These are phyloP conservation scores for Alternaria brassicicola DNA, from an alignment of 2,329 filamentous ascomycete genomes.

Conservation along the genomic window DNA sequence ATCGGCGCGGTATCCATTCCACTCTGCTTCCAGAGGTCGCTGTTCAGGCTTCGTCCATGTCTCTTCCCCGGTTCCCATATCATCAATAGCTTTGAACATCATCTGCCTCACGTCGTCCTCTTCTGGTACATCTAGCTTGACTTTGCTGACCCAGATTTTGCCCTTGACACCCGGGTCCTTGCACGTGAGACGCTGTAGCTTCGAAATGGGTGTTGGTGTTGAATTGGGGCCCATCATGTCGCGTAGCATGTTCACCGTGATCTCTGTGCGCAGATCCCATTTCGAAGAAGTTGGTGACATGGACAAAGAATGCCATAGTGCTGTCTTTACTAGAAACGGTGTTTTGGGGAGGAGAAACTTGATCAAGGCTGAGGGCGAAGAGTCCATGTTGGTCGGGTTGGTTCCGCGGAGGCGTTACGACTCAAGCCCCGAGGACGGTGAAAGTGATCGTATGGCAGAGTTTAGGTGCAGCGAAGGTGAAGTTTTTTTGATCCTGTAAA, in stretches of 20 bases:
- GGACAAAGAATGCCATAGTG: slow-evolving; percentile 68
- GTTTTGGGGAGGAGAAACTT: slow-evolving; percentile 51
- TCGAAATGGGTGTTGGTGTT: slow-evolving; percentile 34
- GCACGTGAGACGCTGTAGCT: slow-evolving; percentile 64
- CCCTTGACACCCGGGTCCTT: slow-evolving; percentile 75
- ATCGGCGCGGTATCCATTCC: slow-evolving; percentile 71
- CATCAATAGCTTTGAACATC: slow-evolving; percentile 64
- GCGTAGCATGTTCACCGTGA: slow-evolving; percentile 75
- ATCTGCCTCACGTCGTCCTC: slow-evolving; percentile 60
- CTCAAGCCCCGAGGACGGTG: not conserved
- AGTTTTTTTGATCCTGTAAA: not conserved
- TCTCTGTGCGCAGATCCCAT: slow-evolving; percentile 76
- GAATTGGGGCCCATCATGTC: slow-evolving; percentile 41
- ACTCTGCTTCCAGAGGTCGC: slow-evolving; percentile 70
- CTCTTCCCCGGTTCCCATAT: slow-evolving; percentile 53
- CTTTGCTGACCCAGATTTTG: slow-evolving; percentile 79
- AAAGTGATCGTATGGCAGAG: not conserved
- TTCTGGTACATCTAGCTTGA: slow-evolving; percentile 66
- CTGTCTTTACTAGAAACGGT: slow-evolving; percentile 67
- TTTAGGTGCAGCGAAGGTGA: not conserved
- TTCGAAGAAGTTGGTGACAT: slow-evolving; percentile 74
- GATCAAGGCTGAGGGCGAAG: slow-evolving; percentile 42
- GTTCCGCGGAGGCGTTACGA: not conserved
- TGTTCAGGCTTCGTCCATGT: slow-evolving; percentile 56
- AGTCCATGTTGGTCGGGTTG: slow-evolving; percentile 43